Conservation (phyloP, 2,329 filamentous ascomycete genomes). For the Aspergillus ochraceoroseus region DNA sequence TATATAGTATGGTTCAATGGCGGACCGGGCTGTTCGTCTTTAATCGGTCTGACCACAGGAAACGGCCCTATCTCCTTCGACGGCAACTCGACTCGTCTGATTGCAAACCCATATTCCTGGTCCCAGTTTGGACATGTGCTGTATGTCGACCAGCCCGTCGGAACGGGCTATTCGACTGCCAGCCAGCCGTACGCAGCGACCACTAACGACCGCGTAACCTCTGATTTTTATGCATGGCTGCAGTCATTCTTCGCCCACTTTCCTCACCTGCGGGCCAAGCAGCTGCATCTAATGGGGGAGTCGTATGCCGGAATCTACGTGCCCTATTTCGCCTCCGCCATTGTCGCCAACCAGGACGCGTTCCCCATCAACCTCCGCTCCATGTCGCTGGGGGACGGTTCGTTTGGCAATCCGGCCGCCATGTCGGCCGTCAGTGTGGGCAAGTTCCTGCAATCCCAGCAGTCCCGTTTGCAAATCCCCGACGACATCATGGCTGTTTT, state of each 20-base stretch:
- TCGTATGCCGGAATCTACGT: slow-evolving; percentile 39
- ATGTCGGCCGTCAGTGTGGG: slow-evolving; percentile 31
- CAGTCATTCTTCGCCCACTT: slow-evolving; percentile 30
- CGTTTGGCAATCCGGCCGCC: slow-evolving; percentile 36
- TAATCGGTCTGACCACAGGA: slow-evolving; percentile 27
- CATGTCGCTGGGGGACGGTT: slow-evolving; percentile 36
- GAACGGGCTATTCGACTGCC: slow-evolving; percentile 34
- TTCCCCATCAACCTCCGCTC: slow-evolving; percentile 33
- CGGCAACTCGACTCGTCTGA: slow-evolving; percentile 22
- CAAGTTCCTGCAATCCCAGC: slow-evolving; percentile 28
- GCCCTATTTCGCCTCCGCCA: slow-evolving; percentile 34
- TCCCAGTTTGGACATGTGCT: slow-evolving; percentile 33
- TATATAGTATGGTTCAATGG: slow-evolving; percentile 36
- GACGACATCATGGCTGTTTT: slow-evolving; percentile 29
- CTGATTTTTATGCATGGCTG: slow-evolving; percentile 33
- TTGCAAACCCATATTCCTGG: slow-evolving; percentile 29
- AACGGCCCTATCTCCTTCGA: slow-evolving; percentile 16
- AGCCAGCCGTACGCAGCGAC: slow-evolving; percentile 28
- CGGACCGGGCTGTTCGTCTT: slow-evolving; percentile 35
- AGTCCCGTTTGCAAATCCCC: slow-evolving; percentile 24
- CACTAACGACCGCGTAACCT: slow-evolving; percentile 28
- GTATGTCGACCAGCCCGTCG: slow-evolving; percentile 38
- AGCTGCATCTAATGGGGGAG: slow-evolving; percentile 37
- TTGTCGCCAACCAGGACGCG: slow-evolving; percentile 27
- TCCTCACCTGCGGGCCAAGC: slow-evolving; percentile 30